Base-by-base conservation (phyloP, 2,329 filamentous ascomycete species). In the Paecilomyces dactylethromorphus region DNA sequence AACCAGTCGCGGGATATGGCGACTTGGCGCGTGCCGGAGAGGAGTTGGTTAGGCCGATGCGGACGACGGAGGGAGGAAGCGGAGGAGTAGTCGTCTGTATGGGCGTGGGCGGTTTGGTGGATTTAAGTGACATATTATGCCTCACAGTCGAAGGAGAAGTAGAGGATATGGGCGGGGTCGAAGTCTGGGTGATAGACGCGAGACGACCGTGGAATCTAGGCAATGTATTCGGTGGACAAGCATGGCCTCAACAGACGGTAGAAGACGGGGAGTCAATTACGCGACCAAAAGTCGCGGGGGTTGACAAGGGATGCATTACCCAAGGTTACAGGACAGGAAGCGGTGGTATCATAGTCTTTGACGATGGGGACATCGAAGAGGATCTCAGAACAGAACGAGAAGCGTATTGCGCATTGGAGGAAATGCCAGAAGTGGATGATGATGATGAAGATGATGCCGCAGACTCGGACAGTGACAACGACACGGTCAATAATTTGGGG, bases 341-440 rank as follows among this genome's bases (percentile, higher is more conserved):
- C 68, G 93, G 93, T 18, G 94, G 94, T 0, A 89, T 99, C 50
- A 85, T 99, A 61, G 92, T 97, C 1, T 96, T 94, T 72, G 94
- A 97, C 69, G 94, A 97, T 70, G 94, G 93, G 1, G 94, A 99
- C 72, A 92, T 99, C 55, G 89, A 93, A 65, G 89, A 93, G 65
- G 90, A 92, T 33, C 78, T 99, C 33, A 76, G 74, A 12, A 78
- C 78, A 1, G 92, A 97, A 74, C 84, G 86, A 65, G 87, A 91
- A 60, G 92, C 94, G 45, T 97, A 95, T 69, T 84, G 90, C 63
- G 88, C 88, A n/a, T 78, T 97, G 56, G 81, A 91, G 53, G 88
- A 92, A 62, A 97, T 99, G 92, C 93, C 92, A 0, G 90, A 95
- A 53, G 78, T 96, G 54, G 91, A 91, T 45, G 90, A 94, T 45